Evolutionary conservation across 208 protist species (phyloP).

Genomic region (Leishmania aethiopica): DNA sequence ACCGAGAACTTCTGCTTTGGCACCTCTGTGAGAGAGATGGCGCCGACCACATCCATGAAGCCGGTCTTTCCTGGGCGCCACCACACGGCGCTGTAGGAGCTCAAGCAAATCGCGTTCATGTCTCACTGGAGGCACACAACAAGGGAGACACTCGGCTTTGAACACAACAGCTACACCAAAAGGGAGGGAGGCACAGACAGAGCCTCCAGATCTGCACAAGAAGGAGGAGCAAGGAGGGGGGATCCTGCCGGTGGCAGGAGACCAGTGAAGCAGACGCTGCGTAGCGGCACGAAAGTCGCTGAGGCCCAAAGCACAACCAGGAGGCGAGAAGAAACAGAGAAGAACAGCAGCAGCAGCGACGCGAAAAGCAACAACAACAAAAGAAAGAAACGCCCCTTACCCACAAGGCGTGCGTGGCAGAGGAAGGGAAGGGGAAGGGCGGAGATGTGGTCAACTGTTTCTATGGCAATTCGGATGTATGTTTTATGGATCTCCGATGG

Average conservation of each 20-base stretch:
- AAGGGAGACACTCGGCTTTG: not conserved
- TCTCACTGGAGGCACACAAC: not conserved
- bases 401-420: not conserved
- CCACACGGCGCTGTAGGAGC: constrained; percentile 25
- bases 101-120: constrained; percentile 18
- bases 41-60: constrained; percentile 12
- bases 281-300: not conserved
- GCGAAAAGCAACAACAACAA: no score
- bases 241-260: no score
- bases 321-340: not conserved
- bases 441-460: not conserved
- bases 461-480: not conserved
- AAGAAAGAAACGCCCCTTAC: no score
- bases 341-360: not conserved
- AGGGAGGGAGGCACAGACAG: not conserved
- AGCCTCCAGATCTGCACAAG: not conserved
- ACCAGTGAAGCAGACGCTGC: not conserved
- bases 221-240: not conserved
- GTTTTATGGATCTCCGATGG: not conserved
- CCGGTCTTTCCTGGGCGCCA: constrained; percentile 22
- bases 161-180: not conserved
- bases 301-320: not conserved
- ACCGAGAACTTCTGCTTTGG: not conserved
- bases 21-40: not conserved
- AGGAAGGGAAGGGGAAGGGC: no score